These are phyloP conservation scores for Botryotinia globosa DNA, from an alignment of 2,329 filamentous ascomycete species.

Conservation along the genomic window DNA sequence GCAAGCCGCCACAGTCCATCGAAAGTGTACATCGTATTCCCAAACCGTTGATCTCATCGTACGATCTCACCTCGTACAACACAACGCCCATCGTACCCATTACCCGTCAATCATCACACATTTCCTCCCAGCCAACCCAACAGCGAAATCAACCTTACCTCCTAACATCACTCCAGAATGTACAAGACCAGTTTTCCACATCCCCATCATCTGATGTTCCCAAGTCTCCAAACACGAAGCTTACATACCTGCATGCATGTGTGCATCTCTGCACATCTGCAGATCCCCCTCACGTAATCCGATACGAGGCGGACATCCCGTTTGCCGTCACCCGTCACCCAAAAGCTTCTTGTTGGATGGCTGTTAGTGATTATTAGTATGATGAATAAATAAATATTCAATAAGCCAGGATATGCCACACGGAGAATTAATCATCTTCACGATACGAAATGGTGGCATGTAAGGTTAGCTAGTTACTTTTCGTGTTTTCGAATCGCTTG, in stretches of 20 bases:
- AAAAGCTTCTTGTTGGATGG: too few relatives aligned
- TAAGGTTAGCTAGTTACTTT: too few relatives aligned
- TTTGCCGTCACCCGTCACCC: not conserved
- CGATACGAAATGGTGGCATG: not conserved
- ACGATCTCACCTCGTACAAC: not conserved
- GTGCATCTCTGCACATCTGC: not conserved
- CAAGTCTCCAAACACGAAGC: not conserved
- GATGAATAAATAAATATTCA: not conserved
- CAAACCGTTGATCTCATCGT: not conserved
- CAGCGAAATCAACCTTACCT: not conserved
- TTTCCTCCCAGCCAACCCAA: not conserved
- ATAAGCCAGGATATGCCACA: not conserved
- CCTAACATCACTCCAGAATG: not conserved
- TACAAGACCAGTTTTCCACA: not conserved
- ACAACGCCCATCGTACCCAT: not conserved
- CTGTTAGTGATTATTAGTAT: not conserved
- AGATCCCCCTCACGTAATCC: slow-evolving; percentile 15
- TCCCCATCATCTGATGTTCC: not conserved
- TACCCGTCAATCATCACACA: not conserved
- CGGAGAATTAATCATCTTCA: not conserved
- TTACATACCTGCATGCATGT: not conserved
- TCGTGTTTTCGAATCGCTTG: too few relatives aligned
- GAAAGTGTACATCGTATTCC: too few relatives aligned
- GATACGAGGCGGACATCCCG: slow-evolving; percentile 11
- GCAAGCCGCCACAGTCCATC: not conserved